Base-by-base conservation (phyloP, 176 grass and related monocot genomes). In the Juncus inflexus region DNA sequence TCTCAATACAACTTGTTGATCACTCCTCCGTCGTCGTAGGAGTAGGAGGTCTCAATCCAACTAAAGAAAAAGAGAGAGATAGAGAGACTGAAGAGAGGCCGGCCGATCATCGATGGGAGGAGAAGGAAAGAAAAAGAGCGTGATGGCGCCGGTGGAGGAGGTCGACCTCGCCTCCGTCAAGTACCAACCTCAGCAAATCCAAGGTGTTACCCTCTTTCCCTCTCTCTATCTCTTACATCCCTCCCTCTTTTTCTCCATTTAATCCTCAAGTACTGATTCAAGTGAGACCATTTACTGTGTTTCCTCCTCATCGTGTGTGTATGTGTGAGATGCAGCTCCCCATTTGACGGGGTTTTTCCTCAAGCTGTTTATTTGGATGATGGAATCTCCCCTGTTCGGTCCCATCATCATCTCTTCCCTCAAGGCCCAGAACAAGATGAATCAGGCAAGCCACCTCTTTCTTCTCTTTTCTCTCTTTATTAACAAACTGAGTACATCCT, bases 391-490 rank as follows among this genome's bases (percentile, higher is more conserved):
- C 4, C 37, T 91, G 8, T 10, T 97, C 3, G 85, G 94, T 10
- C 13, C 64, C 3, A 2, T 84, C 72, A 4, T 97, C 55, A 61
- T 70, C 53, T 91, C 81, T 73, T 0, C 74, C 52, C 59, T 97
- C 63, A 97, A 97, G 77, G 35, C 72, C 9, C 79, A 91, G 66
- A 97, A 97, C 56, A 85, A 85, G 42, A 70, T 97, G 37, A 74
- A 77, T 2, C 69, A 86, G 87, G 90, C 19, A 28, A 28, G 19
- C 19, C 19, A 28, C 19, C 19, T 90, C 11, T 5, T 54, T 5
- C 11, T 14, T 9, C 3, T 51, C 40, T 43, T 1, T 4, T 71
- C 5, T 6, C 10, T 9, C 2, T 0, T 60, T 9, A 42, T 28
- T 37, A 9, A 47, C 19, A 40, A 11, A 63, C 37, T 41, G 15